Conservation (phyloP, 495 filamentous ascomycete genomes). For the Polyplosphaeria fusca region DNA sequence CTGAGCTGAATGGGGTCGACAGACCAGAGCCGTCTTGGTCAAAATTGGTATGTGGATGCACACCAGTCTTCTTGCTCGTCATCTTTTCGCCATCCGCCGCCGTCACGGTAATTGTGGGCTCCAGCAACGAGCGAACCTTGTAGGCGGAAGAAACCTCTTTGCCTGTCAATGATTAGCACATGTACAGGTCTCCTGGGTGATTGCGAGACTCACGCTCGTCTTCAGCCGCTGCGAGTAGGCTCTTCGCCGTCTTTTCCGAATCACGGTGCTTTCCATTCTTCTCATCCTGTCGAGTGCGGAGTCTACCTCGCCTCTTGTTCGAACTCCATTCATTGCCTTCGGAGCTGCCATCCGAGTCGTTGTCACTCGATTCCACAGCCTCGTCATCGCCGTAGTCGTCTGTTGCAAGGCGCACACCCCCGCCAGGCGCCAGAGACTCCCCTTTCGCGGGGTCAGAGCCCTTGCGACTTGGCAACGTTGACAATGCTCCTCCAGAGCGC, state of each 20-base stretch:
- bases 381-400: slow-evolving; percentile 64
- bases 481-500: slow-evolving; percentile 53
- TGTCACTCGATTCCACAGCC: slow-evolving; percentile 42
- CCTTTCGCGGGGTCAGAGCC: slow-evolving; percentile 36
- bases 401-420: slow-evolving; percentile 65
- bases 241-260: slow-evolving; percentile 44
- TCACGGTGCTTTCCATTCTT: slow-evolving; percentile 31
- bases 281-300: slow-evolving; percentile 26
- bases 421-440: slow-evolving; percentile 46
- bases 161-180: slow-evolving; percentile 38
- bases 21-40: slow-evolving; percentile 65
- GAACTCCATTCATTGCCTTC: slow-evolving; percentile 45
- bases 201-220: slow-evolving; percentile 68
- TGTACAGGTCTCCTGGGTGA: background rate
- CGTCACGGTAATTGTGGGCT: slow-evolving; percentile 63
- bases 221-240: slow-evolving; percentile 65
- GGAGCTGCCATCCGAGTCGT: slow-evolving; percentile 43
- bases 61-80: slow-evolving; percentile 56
- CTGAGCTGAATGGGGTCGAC: slow-evolving; percentile 78
- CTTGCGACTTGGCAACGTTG: slow-evolving; percentile 48
- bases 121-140: slow-evolving; percentile 58
- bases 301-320: slow-evolving; percentile 42
- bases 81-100: slow-evolving; percentile 57
- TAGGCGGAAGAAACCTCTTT: slow-evolving; percentile 42
- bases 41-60: slow-evolving; percentile 80